Evolutionary conservation across 1,139 yeast genomes (phyloP), one percentile per base, ranked within the genome.

Genomic region (Geotrichum carabidarum): DNA sequence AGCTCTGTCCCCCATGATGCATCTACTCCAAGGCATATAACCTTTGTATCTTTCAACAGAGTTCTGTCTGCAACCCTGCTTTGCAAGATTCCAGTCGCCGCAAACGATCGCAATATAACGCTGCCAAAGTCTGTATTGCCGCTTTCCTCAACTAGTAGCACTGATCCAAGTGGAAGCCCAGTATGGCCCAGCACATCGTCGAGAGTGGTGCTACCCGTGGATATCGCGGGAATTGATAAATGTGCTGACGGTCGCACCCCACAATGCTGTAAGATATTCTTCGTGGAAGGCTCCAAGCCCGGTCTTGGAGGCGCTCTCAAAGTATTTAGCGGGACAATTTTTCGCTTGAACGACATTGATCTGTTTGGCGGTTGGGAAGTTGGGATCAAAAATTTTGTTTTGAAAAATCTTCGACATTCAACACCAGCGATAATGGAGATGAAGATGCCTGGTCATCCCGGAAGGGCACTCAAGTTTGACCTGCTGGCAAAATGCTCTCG

Each of bases 111-210:
- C 40, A 84, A 68, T 41, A 93, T 63, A 11, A 87, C 83, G n/a
- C 90, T 79, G 2, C 86, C 78, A 67, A 90, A 93, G 65, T 93
- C 98, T 0, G 99, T 91, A 14, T 94, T 84, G 0, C 96, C 95
- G 12, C 82, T 78, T 66, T 93, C 99, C 66, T 89, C 93, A 2
- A 93, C 67, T 15, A 91, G 68, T 44, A 90, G 66, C 6, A 87
- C 77, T 12, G 78, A 71, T 0, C 96, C 96, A 15, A 88, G 64
- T 0, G 98, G 98, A 14, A 91, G 67, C 0, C 99, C 99, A 58
- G 82, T 88, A 68, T 93, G 98, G 1, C 80, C 80, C 54, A 93
- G 68, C 1, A 89, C 71, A 60, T 78, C 81, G 68, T 93, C 98
- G 38, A 93, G 69, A 65, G 87, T 93, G 4, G 76, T 67, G 22